These are phyloP conservation scores for Tephrocybe sp. DNA, from an alignment of 768 basidiomycete species.

Conservation along the genomic window DNA sequence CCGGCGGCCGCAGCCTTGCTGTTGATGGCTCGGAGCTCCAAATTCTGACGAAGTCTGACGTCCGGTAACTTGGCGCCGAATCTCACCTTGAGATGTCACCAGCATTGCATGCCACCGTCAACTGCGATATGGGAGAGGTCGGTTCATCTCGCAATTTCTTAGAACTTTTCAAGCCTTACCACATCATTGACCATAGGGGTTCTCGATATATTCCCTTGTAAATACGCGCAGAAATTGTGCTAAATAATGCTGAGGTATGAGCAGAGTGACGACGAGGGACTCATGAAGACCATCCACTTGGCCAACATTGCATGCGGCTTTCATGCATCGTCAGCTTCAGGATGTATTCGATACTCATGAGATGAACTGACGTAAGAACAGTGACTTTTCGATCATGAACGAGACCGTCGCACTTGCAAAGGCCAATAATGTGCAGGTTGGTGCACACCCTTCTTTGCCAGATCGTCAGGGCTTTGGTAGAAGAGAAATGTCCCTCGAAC, in stretches of 20 bases:
- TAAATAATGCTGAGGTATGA: not conserved
- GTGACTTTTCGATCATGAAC: constrained; percentile 68
- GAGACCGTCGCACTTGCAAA: constrained; percentile 61
- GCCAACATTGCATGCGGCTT: constrained; percentile 71
- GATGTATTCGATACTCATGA: not conserved
- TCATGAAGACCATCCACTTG: constrained; percentile 58
- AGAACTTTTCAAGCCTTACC: too few species aligned
- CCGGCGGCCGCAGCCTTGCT: too few species aligned
- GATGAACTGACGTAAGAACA: constrained; percentile 14
- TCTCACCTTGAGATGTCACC: not conserved
- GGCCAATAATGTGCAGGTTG: constrained; percentile 52
- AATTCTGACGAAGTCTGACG: too few species aligned
- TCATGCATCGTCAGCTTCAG: constrained; percentile 53
- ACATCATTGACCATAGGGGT: constrained; percentile 37
- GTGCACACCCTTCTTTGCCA: constrained; percentile 67
- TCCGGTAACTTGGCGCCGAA: not conserved
- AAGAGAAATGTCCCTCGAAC: constrained; percentile 61
- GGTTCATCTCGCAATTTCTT: not conserved
- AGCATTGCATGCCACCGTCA: constrained; percentile 43
- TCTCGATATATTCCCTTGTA: constrained; percentile 50
- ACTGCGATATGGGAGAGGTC: constrained; percentile 61
- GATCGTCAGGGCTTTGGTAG: constrained; percentile 68
- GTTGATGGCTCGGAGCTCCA: too few species aligned
- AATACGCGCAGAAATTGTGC: too few species aligned
- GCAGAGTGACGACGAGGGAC: constrained; percentile 50